Evolutionary conservation across 1,139 yeast species (phyloP).

Genomic region (Taphrina confusa): DNA sequence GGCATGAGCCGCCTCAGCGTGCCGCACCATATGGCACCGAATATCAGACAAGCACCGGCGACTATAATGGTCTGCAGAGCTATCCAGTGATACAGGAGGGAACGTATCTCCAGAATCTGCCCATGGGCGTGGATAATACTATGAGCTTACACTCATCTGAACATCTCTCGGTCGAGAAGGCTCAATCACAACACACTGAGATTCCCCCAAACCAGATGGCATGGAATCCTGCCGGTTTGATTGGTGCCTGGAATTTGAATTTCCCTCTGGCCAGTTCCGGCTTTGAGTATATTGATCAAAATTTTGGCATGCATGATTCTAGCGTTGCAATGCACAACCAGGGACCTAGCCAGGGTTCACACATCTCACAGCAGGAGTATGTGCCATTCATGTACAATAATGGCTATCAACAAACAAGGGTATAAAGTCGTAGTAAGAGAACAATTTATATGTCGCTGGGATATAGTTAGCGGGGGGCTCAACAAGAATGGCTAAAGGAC

Average conservation of each 20-base stretch:
- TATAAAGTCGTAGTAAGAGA: no score
- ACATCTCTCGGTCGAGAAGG: neutral
- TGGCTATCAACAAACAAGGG: neutral
- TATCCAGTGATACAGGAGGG: neutral
- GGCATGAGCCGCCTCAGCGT: neutral
- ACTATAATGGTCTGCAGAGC: neutral
- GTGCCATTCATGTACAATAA: slow-evolving; percentile 2
- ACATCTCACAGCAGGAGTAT: neutral
- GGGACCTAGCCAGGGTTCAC: neutral
- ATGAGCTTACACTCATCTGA: neutral
- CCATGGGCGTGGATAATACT: neutral
- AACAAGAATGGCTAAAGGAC: no score
- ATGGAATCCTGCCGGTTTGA: slow-evolving; percentile 29
- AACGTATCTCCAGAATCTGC: neutral
- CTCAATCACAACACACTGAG: neutral
- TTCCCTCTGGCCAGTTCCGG: slow-evolving; percentile 8
- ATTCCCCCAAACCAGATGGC: neutral
- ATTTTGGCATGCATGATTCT: neutral
- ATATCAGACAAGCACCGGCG: neutral
- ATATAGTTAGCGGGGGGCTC: no score
- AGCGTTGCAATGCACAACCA: neutral
- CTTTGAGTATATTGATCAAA: slow-evolving; percentile 1
- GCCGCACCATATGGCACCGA: neutral
- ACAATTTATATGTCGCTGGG: no score
- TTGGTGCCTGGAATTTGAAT: slow-evolving; percentile 22